A percentile compares a stretch with the other conserved stretches of the same genome.
Evolutionary conservation across 345 rosid species (phyloP).

Genomic region (Theobroma cacao): DNA sequence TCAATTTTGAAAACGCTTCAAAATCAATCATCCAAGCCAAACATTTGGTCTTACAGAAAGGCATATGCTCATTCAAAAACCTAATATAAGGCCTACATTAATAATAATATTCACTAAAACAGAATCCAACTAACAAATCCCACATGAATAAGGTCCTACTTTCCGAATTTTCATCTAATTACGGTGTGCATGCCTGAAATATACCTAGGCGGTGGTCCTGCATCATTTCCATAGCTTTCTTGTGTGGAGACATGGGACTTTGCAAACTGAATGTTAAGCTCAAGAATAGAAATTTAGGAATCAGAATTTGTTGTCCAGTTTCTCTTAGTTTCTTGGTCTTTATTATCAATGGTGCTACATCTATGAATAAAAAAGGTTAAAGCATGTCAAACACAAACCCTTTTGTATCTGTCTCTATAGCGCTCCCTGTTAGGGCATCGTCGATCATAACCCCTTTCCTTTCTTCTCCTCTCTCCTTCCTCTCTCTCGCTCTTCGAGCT

Average conservation of each 20-base stretch:
- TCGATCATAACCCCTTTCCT: constrained; percentile 48
- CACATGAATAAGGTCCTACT: neutral
- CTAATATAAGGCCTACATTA: no score
- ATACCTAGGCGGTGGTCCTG: neutral
- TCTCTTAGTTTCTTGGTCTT: neutral
- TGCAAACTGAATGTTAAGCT: neutral
- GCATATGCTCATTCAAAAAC: no score
- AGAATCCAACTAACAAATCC: neutral
- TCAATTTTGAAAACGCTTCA: neutral
- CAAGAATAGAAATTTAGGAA: neutral
- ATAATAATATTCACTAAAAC: neutral
- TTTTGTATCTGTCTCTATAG: constrained; percentile 29
- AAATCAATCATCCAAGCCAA: neutral
- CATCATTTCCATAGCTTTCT: neutral
- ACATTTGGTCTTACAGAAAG: no score
- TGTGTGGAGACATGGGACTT: neutral
- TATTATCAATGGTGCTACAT: neutral
- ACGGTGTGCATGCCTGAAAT: neutral
- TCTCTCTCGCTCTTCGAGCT: constrained; percentile 65
- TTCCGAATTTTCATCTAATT: neutral
- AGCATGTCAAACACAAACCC: constrained; percentile 31
- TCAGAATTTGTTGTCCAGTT: neutral
- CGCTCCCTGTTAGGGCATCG: constrained; percentile 44
- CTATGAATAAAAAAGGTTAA: neutral
- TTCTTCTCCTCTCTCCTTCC: constrained; percentile 83